Evolutionary conservation across 495 filamentous ascomycete genomes (phyloP).

Genomic region (Tuber magnatum): DNA sequence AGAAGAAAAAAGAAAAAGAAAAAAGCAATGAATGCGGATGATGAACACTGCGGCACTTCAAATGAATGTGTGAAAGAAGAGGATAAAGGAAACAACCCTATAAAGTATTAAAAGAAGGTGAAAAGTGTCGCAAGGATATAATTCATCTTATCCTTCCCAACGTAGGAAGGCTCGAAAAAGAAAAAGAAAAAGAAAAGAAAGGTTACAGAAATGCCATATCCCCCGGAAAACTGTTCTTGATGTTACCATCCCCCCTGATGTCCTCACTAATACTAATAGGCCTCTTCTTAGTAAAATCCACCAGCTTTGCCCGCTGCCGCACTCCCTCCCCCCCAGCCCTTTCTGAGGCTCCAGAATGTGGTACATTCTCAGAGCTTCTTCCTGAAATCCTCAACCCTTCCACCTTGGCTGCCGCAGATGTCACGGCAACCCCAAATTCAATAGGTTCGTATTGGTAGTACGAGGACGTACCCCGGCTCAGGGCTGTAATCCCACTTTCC

Average conservation of each 20-base stretch:
- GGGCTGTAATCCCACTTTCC: slow-evolving; percentile 29
- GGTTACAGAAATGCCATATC: slow-evolving; percentile 32
- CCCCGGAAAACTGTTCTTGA: slow-evolving; percentile 23
- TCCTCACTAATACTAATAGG: slow-evolving; percentile 33
- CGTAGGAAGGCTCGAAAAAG: neutral
- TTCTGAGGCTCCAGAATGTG: slow-evolving; percentile 7
- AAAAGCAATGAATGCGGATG: slow-evolving; percentile 11
- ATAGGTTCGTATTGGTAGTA: slow-evolving; percentile 36
- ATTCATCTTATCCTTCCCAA: neutral
- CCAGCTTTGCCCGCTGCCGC: slow-evolving; percentile 30
- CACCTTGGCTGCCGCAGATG: slow-evolving; percentile 27
- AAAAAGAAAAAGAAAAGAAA: neutral
- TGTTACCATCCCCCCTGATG: slow-evolving; percentile 23
- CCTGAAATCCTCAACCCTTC: slow-evolving; percentile 6
- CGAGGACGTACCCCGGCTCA: slow-evolving; percentile 29
- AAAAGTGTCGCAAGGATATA: neutral
- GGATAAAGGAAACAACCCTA: neutral
- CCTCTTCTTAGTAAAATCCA: slow-evolving; percentile 35
- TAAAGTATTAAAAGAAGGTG: neutral
- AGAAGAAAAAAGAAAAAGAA: slow-evolving; percentile 18
- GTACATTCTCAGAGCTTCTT: slow-evolving; percentile 27
- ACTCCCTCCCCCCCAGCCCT: slow-evolving; percentile 14
- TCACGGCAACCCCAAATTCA: slow-evolving; percentile 36
- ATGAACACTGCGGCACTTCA: neutral
- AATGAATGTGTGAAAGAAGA: slow-evolving; percentile 9